Conservation (phyloP, 192 early-diverging fungal species). For the Coemansia sp. region DNA sequence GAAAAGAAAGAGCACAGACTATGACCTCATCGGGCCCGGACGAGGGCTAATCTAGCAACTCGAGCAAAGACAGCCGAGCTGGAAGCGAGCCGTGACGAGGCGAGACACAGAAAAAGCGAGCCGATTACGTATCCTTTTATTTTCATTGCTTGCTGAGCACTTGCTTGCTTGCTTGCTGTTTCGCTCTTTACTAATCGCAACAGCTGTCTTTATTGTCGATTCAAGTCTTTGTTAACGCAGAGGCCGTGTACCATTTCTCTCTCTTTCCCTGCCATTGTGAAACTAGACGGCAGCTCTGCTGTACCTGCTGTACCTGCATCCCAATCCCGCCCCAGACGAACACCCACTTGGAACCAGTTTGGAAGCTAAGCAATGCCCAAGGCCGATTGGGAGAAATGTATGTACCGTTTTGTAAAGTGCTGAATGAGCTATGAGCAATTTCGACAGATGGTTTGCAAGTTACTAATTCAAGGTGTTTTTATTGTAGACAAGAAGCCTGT, state of each 20-base stretch:
- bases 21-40: not conserved
- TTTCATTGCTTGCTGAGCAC: not conserved
- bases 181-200: not conserved
- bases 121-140: slow-evolving; percentile 7
- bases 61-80: not conserved
- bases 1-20: not conserved
- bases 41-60: not conserved
- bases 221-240: not conserved
- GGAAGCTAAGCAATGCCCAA: slow-evolving; percentile 61
- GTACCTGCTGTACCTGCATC: not conserved
- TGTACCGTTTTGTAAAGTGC: slow-evolving; percentile 1
- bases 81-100: not conserved
- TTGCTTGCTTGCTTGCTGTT: not conserved
- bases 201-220: not conserved
- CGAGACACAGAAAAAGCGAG: not conserved
- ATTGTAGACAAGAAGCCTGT: slow-evolving; percentile 72
- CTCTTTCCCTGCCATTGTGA: not conserved
- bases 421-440: not conserved
- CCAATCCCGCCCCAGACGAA: not conserved
- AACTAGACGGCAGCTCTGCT: not conserved
- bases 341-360: not conserved
- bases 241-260: not conserved
- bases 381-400: slow-evolving; percentile 98
- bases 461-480: not conserved
- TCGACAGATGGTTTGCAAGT: not conserved